Evolutionary conservation across 2,329 filamentous ascomycete species (phyloP).

Genomic region (Mollisiaceae sp.): DNA sequence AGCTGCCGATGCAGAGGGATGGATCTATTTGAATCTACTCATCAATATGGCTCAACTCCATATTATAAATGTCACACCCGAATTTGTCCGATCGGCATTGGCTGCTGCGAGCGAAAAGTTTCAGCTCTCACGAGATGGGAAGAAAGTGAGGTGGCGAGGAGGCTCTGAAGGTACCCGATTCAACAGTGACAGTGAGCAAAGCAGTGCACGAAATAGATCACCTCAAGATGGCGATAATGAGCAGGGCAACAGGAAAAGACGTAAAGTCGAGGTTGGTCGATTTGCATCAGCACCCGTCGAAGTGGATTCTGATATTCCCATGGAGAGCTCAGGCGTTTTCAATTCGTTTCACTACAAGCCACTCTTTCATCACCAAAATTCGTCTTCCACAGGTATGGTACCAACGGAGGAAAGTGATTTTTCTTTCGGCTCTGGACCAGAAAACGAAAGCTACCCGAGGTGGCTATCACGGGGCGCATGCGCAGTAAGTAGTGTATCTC

Average conservation of each 20-base stretch:
- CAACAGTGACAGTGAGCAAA: slow-evolving; percentile 65
- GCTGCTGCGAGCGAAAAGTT: slow-evolving; percentile 74
- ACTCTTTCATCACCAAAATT: slow-evolving; percentile 59
- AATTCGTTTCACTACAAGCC: slow-evolving; percentile 68
- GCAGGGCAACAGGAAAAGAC: slow-evolving; percentile 34
- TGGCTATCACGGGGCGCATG: not conserved
- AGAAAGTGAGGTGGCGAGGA: slow-evolving; percentile 81
- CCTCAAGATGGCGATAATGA: slow-evolving; percentile 33
- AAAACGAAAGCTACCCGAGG: not conserved
- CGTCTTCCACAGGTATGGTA: slow-evolving; percentile 49
- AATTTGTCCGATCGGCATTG: slow-evolving; percentile 77
- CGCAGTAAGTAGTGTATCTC: not conserved
- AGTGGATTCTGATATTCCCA: not conserved
- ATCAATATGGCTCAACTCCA: slow-evolving; percentile 84
- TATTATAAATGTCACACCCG: slow-evolving; percentile 80
- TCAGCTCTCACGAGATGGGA: slow-evolving; percentile 77
- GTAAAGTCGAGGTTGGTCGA: slow-evolving; percentile 32
- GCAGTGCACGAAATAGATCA: slow-evolving; percentile 52
- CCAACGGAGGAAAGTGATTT: slow-evolving; percentile 56
- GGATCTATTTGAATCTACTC: slow-evolving; percentile 82
- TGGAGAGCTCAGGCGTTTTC: slow-evolving; percentile 45
- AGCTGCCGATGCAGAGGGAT: slow-evolving; percentile 70
- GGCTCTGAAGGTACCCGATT: slow-evolving; percentile 67
- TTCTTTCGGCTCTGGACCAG: slow-evolving; percentile 9
- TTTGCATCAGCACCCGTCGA: slow-evolving; percentile 22